Conservation (phyloP, 352 stramenopile species). For the Phytophthora quininea region DNA sequence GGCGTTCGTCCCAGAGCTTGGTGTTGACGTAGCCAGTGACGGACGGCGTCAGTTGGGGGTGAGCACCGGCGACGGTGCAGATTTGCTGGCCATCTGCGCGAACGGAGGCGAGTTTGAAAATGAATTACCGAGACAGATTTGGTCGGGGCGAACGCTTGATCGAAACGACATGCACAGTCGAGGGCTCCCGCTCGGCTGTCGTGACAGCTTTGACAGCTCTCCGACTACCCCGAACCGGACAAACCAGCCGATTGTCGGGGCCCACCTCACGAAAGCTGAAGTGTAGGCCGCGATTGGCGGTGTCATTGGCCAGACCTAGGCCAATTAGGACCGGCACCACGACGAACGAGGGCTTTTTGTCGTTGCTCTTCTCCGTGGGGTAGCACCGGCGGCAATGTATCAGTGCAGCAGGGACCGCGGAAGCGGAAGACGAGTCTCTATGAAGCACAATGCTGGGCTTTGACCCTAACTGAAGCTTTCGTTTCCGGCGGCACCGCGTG, state of each 20-base stretch:
- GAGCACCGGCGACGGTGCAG: constrained; percentile 15
- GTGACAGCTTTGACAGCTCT: constrained; percentile 1
- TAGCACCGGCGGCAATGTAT: too few relatives aligned
- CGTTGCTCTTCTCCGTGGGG: not conserved
- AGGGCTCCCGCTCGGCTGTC: not conserved
- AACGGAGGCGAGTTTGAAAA: constrained; percentile 14
- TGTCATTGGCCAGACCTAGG: constrained; percentile 7
- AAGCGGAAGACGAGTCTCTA: too few relatives aligned
- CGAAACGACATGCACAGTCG: not conserved
- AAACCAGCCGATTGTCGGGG: not conserved
- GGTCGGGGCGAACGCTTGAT: not conserved
- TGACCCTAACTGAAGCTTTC: too few relatives aligned
- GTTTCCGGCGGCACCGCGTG: too few relatives aligned
- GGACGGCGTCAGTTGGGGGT: constrained; percentile 20
- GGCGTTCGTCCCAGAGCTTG: constrained; percentile 50
- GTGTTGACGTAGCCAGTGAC: constrained; percentile 25
- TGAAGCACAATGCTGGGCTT: too few relatives aligned
- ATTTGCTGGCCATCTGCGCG: constrained; percentile 24
- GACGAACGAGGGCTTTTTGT: not conserved
- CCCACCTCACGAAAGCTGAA: constrained; percentile 10
- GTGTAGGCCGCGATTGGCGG: constrained; percentile 7
- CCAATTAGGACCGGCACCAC: constrained; percentile 2
- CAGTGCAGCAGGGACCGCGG: too few relatives aligned
- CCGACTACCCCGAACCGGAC: too few relatives aligned
- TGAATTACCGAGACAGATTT: constrained; percentile 3